These are phyloP conservation scores for Penicillium digitatum DNA, from an alignment of 2,329 filamentous ascomycete species.

Conservation along the genomic window DNA sequence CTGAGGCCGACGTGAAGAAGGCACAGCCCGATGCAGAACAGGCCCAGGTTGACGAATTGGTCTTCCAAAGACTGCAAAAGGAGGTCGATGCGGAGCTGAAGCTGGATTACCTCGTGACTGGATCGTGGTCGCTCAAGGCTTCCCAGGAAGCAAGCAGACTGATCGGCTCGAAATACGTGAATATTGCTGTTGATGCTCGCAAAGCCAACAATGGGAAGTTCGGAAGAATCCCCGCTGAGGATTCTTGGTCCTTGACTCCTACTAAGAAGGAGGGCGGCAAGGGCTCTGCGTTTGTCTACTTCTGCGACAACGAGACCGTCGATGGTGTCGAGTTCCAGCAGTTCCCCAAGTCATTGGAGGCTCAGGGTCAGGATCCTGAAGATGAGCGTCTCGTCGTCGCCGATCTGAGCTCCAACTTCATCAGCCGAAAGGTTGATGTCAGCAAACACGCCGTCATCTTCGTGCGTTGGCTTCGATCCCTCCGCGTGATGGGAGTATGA, in stretches of 20 bases:
- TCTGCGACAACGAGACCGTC: slow-evolving; percentile 75
- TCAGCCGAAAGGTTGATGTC: slow-evolving; percentile 73
- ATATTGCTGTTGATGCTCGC: slow-evolving; percentile 66
- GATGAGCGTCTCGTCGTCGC: slow-evolving; percentile 74
- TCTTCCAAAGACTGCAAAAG: slow-evolving; percentile 59
- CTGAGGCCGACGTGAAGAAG: slow-evolving; percentile 53
- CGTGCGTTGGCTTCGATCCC: slow-evolving; percentile 47
- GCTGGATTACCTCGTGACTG: slow-evolving; percentile 86
- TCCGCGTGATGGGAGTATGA: neutral
- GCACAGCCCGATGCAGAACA: slow-evolving; percentile 44
- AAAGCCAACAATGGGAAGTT: slow-evolving; percentile 73
- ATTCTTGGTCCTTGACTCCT: slow-evolving; percentile 66
- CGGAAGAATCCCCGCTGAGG: slow-evolving; percentile 73
- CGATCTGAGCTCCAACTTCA: slow-evolving; percentile 93
- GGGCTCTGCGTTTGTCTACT: slow-evolving; percentile 70
- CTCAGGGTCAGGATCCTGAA: slow-evolving; percentile 53
- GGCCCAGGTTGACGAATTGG: slow-evolving; percentile 52
- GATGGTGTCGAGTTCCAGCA: slow-evolving; percentile 85
- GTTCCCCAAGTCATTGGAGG: slow-evolving; percentile 63
- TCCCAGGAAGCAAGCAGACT: slow-evolving; percentile 76
- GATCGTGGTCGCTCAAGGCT: slow-evolving; percentile 86
- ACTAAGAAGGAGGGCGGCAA: slow-evolving; percentile 55
- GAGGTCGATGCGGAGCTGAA: slow-evolving; percentile 67
- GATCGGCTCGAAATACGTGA: slow-evolving; percentile 70
- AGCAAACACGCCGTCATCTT: slow-evolving; percentile 80